These are phyloP conservation scores for Aspergillus kassunensis DNA, from an alignment of 495 filamentous ascomycete species.

Conservation along the genomic window DNA sequence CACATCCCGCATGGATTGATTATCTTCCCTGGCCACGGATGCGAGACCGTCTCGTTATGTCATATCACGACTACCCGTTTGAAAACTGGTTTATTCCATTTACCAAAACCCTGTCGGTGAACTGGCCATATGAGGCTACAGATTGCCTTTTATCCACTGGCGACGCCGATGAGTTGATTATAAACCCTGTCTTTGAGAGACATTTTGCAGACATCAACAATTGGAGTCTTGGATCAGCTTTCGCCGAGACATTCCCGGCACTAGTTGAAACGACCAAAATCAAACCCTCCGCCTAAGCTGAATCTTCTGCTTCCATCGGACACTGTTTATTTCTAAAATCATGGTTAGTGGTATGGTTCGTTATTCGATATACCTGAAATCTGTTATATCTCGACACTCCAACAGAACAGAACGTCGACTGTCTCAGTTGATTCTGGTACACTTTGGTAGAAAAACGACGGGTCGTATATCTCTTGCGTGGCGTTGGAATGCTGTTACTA, in stretches of 20 bases:
- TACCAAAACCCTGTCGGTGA: conserved; percentile 64
- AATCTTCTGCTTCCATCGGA: neutral
- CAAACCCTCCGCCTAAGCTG: conserved; percentile 21
- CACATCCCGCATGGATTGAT: conserved; percentile 76
- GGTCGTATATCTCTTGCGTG: neutral
- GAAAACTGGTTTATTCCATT: conserved; percentile 79
- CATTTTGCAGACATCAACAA: conserved; percentile 65
- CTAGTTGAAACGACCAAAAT: conserved; percentile 53
- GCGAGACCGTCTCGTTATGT: conserved; percentile 56
- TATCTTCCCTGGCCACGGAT: conserved; percentile 71
- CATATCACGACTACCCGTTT: conserved; percentile 54
- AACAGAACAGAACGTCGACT: neutral
- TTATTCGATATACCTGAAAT: neutral
- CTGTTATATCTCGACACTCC: neutral
- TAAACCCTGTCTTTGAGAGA: conserved; percentile 76
- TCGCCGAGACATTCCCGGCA: conserved; percentile 58
- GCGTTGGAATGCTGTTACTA: neutral
- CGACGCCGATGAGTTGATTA: conserved; percentile 56
- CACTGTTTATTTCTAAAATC: neutral
- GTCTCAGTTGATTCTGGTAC: neutral
- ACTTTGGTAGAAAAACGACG: neutral
- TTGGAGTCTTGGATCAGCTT: conserved; percentile 72
- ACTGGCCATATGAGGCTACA: conserved; percentile 72
- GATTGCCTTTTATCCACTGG: conserved; percentile 55
- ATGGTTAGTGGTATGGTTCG: neutral